Base-by-base conservation (phyloP, 176 grass and related monocot genomes). In the Aechmea fasciata region DNA sequence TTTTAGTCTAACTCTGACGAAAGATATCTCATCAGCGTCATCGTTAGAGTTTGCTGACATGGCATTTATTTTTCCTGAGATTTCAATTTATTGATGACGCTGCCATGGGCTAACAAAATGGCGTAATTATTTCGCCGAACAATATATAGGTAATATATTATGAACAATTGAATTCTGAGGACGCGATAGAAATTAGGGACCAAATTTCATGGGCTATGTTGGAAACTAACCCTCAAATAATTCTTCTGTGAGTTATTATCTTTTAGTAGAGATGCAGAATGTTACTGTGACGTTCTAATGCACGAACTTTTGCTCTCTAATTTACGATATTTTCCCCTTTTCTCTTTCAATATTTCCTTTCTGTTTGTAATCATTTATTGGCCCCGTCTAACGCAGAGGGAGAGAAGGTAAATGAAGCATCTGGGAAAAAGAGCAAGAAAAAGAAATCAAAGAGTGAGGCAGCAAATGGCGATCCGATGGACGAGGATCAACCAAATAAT, bases 401-500 rank as follows among this genome's bases (percentile, higher is more conserved):
- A 15, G 51, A 80, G 28, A 55, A 82, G 69, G 83, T 78, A 11
- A 67, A 49, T 19, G 50, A 72, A 9, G 13, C 47, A 49, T 75
- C 74, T 41, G 68, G 11, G 1, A 87, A 91, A 77, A 87, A 77
- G 71, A 92, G 70, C 19, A 91, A 91, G 79, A 92, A 88, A 71
- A 88, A 83, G 79, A 85, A 88, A 81, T 72, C 79, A 51, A 85
- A 85, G 72, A 67, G 24, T 49, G 67, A 87, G 61, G 48, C 29
- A 51, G 77, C 80, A 23, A 72, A 48, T 65, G 77, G 83, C 29
- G 71, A 48, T 65, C 73, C 73, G 4, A 99, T 99, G 94, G 84
- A 82, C 0, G 64, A 86, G 11, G 93, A 90, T 57, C 76, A 79
- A 65, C 70, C 81, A 1, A 68, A 28, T 4, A 63, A 25, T 1